Evolutionary conservation across 371 early-diverging fungal genomes (phyloP).

Genomic region (Mortierella sp.): DNA sequence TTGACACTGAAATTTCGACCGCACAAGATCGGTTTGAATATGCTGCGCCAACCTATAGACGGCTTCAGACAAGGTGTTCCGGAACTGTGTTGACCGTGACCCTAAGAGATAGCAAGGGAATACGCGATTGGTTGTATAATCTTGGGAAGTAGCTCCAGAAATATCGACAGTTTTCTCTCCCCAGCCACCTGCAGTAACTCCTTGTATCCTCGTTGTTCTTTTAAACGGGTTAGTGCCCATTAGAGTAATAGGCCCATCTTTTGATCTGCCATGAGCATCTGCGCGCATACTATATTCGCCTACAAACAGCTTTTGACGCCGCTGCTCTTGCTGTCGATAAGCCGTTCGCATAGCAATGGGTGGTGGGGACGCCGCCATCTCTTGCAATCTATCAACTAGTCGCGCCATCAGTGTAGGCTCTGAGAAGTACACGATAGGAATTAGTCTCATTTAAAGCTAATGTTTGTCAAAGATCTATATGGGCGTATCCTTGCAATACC

Average conservation of each 20-base stretch:
- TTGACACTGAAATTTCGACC: conserved; percentile 15
- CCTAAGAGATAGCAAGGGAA: conserved; percentile 19
- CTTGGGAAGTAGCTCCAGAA: background rate
- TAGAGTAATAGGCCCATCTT: conserved; percentile 14
- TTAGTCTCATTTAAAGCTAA: background rate
- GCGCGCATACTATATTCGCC: conserved; percentile 50
- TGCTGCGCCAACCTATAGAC: conserved; percentile 46
- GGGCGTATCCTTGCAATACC: conserved; percentile 13
- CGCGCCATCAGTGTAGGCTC: conserved; percentile 41
- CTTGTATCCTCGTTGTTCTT: conserved; percentile 28
- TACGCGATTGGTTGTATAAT: conserved; percentile 9
- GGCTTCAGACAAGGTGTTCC: conserved; percentile 26
- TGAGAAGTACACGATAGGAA: background rate
- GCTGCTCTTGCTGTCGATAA: conserved; percentile 43
- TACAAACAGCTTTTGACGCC: conserved; percentile 52
- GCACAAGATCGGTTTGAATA: conserved; percentile 28
- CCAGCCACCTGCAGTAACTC: conserved; percentile 43
- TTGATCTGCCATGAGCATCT: conserved; percentile 1
- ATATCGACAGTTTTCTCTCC: conserved; percentile 1
- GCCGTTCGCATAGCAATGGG: conserved; percentile 48
- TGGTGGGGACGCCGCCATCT: conserved; percentile 50
- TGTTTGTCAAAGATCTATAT: background rate
- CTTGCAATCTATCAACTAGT: conserved; percentile 45
- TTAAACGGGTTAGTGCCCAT: conserved; percentile 51
- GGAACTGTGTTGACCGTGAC: conserved; percentile 11